Base-by-base conservation (phyloP, 345 rosid species). In the Eutrema japonicum region DNA sequence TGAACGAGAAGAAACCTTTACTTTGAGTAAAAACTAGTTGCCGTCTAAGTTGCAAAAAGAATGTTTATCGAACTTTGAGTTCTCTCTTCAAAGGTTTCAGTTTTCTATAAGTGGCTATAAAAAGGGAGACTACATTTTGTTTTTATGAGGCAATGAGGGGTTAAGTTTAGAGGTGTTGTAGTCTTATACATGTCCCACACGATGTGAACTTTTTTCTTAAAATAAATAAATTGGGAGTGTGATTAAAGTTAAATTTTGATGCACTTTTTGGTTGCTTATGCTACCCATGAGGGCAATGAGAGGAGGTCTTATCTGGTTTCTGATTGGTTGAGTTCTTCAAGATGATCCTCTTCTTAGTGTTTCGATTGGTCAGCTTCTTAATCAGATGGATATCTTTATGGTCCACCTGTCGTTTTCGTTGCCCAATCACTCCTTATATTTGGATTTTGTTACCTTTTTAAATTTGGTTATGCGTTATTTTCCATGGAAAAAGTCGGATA, bases 241-340 rank as follows among this genome's bases (percentile, higher is more conserved):
- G 27, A 64, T 57, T 36, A 33, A 56, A 33, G 55, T 35, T 47
- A 40, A 66, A 65, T 1, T 35, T 8, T 41, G 14, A 16, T 51
- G 76, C 72, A 77, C 69, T 43, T 70, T 71, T 79, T 67, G 69
- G 70, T 46, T 8, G 81, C 79, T 79, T 83, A 52, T 78, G 88
- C 38, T 8, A 37, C 55, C 26, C 36, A 58, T 58, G 52, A 57
- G 77, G 73, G 48, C 85, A 84, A 80, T 67, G 10, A 33, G 10
- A 33, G 51, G 45, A 68, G 68, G 84, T 86, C 95, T 94, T 89
- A 91, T 94, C 98, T 84, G 18, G 58, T 71, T 37, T 79, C 3
- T 76, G 0, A 88, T 90, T 90, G 95, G 98, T 30, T 5, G 73
- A 66, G 54, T 47, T 38, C 30, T 47, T 59, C 35, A 66, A 77